Percentiles rank a stretch among this genome's conserved stretches.
Evolutionary conservation across 2,329 filamentous ascomycete species (phyloP).

Genomic region (Fusarium guadeloupense): DNA sequence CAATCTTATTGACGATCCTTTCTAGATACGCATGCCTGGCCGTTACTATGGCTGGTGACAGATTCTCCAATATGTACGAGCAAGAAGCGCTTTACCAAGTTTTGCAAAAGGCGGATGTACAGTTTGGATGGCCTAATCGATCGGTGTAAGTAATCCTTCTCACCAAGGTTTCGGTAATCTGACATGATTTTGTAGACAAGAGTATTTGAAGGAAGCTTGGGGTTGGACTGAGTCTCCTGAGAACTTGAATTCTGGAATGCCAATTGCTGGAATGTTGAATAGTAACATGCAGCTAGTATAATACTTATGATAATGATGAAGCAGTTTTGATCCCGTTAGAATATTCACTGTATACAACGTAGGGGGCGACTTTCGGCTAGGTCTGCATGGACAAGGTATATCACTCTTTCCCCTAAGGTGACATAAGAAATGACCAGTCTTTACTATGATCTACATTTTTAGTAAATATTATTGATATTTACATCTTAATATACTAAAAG

Average conservation of each 20-base stretch:
- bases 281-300: constrained; percentile 23
- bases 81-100: constrained; percentile 51
- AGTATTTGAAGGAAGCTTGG: constrained; percentile 39
- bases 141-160: constrained; percentile 34
- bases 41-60: constrained; percentile 49
- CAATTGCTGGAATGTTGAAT: constrained; percentile 36
- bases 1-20: background rate
- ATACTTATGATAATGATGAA: background rate
- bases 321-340: background rate
- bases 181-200: constrained; percentile 19
- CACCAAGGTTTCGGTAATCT: background rate
- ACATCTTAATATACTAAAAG: no score
- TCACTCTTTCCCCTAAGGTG: no score
- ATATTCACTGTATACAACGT: no score
- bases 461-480: no score
- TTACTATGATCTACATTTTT: no score
- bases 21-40: constrained; percentile 42
- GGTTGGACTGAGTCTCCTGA: constrained; percentile 38
- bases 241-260: constrained; percentile 28
- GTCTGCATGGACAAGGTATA: no score
- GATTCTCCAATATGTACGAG: constrained; percentile 49
- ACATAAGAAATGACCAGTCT: no score
- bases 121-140: constrained; percentile 44
- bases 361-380: no score
- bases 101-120: constrained; percentile 45